Conservation (phyloP, 108 stramenopile species). For the Skeletonema potamos region DNA sequence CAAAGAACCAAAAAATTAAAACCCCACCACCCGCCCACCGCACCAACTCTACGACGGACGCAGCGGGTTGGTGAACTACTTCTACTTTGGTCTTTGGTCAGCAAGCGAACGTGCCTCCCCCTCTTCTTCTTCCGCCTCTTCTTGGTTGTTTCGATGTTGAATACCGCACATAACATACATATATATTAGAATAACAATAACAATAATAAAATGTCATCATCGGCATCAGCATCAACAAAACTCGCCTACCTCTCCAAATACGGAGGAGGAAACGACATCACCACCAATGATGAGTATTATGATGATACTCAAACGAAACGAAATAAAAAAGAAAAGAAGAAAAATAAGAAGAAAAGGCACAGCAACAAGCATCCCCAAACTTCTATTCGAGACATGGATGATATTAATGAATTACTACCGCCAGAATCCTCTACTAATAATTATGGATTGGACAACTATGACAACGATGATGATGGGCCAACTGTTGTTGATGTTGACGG, state of each 20-base stretch:
- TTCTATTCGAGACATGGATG: conserved; percentile 26
- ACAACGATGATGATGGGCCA: conserved; percentile 35
- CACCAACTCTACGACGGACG: too few species aligned
- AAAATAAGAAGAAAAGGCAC: conserved; percentile 5
- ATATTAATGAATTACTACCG: conserved; percentile 1
- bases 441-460: conserved; percentile 15
- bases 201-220: neutral
- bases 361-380: neutral
- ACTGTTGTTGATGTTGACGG: conserved; percentile 3
- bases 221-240: conserved; percentile 44
- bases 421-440: neutral
- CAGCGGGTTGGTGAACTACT: too few species aligned
- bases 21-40: too few species aligned
- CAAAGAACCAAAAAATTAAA: too few species aligned
- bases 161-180: too few species aligned
- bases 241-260: conserved; percentile 59
- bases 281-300: neutral
- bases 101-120: too few species aligned
- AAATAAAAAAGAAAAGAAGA: conserved; percentile 35
- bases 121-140: too few species aligned
- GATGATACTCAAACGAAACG: neutral
- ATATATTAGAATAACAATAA: neutral
- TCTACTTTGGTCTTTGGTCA: too few species aligned
- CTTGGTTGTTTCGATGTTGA: too few species aligned
- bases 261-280: conserved; percentile 1